Evolutionary conservation across 179 eudicot genomes (phyloP), one percentile per base, ranked within the genome.

Genomic region (Silene noctiflora): DNA sequence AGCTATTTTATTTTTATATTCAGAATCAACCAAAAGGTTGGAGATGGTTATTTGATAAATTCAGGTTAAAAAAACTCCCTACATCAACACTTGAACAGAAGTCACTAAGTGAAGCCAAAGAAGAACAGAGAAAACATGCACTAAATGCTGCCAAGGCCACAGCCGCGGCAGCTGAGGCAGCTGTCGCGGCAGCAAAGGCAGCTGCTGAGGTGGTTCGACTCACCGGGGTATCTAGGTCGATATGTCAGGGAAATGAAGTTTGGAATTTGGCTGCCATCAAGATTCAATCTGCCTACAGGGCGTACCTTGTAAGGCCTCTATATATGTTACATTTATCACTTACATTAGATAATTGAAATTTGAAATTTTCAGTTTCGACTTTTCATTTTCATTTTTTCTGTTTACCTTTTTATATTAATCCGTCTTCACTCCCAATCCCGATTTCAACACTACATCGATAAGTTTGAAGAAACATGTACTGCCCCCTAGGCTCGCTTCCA

Each of bases 101-200:
- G 74, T 72, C 82, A 29, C 66, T 92, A 71, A 79, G 35, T 58
- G 84, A 85, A 74, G 97, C 90, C 53, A 86, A 83, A 67, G 94
- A 89, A 73, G 94, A 92, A 75, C 96, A 92, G 79, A 87, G 89
- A 75, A 86, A 86, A 78, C 89, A 82, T 66, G 94, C 92, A 5
- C 4, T 90, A 79, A 91, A 88, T 48, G 97, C 89, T 56, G 97
- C 98, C 1, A 75, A 83, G 17, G 97, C 94, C 22, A 92, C 92
- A 0, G 90, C 97, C 0, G 97, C 87, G 0, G 98, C 98, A 5
- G 98, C 98, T 8, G 89, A 94, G 77, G 98, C 94, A 3, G 98
- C 98, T 4, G 84, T 94, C 33, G 93, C 88, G 0, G 96, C 98
- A 10, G 98, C 98, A 20, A 86, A 86, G 71, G 98, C 96, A 6